Conservation (phyloP, 352 stramenopile species). For the Phytopythium sindhum region DNA sequence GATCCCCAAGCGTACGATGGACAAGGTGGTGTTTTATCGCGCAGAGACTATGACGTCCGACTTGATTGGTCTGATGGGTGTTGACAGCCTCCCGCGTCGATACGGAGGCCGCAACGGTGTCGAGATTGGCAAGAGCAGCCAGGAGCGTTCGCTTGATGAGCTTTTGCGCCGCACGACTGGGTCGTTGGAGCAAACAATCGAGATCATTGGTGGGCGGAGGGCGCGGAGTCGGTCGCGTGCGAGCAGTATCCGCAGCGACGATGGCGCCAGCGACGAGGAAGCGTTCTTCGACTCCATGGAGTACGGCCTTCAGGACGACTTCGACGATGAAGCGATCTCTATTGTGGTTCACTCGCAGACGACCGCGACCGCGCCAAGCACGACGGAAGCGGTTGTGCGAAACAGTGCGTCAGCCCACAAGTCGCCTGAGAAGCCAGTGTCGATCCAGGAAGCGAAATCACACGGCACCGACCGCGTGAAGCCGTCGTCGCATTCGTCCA, state of each 20-base stretch:
- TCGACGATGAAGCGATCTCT: slow-evolving; percentile 62
- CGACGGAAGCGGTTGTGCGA: slow-evolving; percentile 40
- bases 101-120: slow-evolving; percentile 76
- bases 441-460: slow-evolving; percentile 13
- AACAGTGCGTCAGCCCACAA: slow-evolving; percentile 15
- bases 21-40: slow-evolving; percentile 64
- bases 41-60: slow-evolving; percentile 39
- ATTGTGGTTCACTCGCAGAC: slow-evolving; percentile 71
- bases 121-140: slow-evolving; percentile 73
- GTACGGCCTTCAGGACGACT: slow-evolving; percentile 67
- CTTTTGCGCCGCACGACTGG: slow-evolving; percentile 67
- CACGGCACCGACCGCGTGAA: slow-evolving; percentile 5
- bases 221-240: slow-evolving; percentile 17
- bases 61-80: slow-evolving; percentile 54
- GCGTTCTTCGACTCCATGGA: slow-evolving; percentile 80
- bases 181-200: slow-evolving; percentile 66
- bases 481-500: not conserved
- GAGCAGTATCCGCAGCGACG: slow-evolving; percentile 40
- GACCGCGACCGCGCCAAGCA: slow-evolving; percentile 14
- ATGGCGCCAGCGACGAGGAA: slow-evolving; percentile 68
- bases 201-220: slow-evolving; percentile 47
- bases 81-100: slow-evolving; percentile 66
- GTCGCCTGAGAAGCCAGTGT: slow-evolving; percentile 22
- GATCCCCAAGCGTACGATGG: slow-evolving; percentile 54
- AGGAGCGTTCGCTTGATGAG: slow-evolving; percentile 63